A percentile compares a stretch with the other conserved stretches of the same genome.
Evolutionary conservation across 441 rosid species (phyloP).

Genomic region (Arabidopsis lyrata): DNA sequence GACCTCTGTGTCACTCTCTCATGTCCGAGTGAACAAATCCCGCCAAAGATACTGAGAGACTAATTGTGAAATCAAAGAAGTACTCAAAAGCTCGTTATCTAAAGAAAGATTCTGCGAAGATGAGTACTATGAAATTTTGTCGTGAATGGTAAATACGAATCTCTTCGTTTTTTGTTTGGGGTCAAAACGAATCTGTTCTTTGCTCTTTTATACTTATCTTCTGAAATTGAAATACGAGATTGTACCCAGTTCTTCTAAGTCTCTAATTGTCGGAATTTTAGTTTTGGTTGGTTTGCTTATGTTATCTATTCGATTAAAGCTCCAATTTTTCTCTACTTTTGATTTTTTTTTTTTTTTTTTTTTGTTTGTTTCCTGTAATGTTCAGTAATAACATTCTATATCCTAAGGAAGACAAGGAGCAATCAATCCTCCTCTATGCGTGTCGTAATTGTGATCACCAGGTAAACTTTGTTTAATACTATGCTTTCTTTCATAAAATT

Average conservation of each 20-base stretch:
- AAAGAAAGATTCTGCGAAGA: constrained; percentile 43
- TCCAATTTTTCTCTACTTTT: neutral
- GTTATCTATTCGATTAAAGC: constrained; percentile 5
- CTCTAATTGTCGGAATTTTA: neutral
- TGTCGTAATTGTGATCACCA: constrained; percentile 96
- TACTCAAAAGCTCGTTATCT: neutral
- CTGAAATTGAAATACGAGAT: neutral
- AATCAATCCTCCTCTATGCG: constrained; percentile 77
- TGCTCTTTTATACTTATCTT: neutral
- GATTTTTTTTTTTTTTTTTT: neutral
- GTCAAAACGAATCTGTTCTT: constrained; percentile 42
- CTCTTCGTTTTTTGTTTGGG: constrained; percentile 28
- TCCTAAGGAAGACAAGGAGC: constrained; percentile 79
- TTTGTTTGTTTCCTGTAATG: neutral
- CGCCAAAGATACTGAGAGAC: constrained; percentile 32
- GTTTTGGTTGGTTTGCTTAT: constrained; percentile 6
- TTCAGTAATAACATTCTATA: constrained; percentile 86
- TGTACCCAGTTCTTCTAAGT: neutral
- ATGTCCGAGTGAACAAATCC: constrained; percentile 21
- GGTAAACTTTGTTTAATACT: constrained; percentile 47
- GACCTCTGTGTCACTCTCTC: neutral
- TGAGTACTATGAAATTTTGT: constrained; percentile 94
- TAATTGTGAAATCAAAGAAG: constrained; percentile 1
- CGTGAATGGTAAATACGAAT: constrained; percentile 68
- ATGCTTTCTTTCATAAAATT: neutral